Base-by-base conservation (phyloP, 2,329 filamentous ascomycete species). In the Aspergillus tanneri region DNA sequence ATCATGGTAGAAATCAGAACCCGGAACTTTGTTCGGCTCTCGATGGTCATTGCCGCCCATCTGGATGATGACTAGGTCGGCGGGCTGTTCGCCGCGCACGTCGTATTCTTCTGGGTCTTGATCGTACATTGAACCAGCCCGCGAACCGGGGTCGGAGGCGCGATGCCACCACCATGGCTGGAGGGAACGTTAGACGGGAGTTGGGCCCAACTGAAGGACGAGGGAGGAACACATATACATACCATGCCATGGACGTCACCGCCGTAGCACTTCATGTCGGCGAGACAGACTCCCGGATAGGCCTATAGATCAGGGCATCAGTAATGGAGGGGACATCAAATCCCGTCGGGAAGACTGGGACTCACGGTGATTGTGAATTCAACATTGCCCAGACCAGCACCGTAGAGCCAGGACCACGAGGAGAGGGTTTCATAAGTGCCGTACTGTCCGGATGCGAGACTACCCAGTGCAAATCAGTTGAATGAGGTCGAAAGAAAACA, bases 221-320 rank as follows among this genome's bases (percentile, higher is more conserved):
- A 7, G 16, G n/a, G n/a, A 14, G 12, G 11, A 8, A 11, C n/a
- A n/a, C n/a, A 11, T 27, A 10, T 42, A 27, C 46, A 9, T 56
- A 66, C 62, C 57, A 77, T 74, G 12, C 77, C 77, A 28, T 72
- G 66, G 5, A 69, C 68, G 34, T 76, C 76, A 3, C 77, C 79
- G 3, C 77, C 79, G 67, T 76, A 84, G 64, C 80, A 84, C 40
- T 77, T 58, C 46, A 78, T 72, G 54, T 84, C 79, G 12, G 73
- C 69, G 2, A 80, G 69, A 54, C 80, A 84, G 40, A 82, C 81
- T 4, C 80, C 81, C 0, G 81, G 79, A 49, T 80, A 82, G n/a
- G 63, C 61, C 64, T 66, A 24, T 12, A 12, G 23, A 2, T 2
- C 18, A 18, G 24, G 21, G 5, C 24, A 11, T 43, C 21, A 42